Evolutionary conservation across 2,329 filamentous ascomycete genomes (phyloP).

Genomic region (Sarocladium brachiariae): DNA sequence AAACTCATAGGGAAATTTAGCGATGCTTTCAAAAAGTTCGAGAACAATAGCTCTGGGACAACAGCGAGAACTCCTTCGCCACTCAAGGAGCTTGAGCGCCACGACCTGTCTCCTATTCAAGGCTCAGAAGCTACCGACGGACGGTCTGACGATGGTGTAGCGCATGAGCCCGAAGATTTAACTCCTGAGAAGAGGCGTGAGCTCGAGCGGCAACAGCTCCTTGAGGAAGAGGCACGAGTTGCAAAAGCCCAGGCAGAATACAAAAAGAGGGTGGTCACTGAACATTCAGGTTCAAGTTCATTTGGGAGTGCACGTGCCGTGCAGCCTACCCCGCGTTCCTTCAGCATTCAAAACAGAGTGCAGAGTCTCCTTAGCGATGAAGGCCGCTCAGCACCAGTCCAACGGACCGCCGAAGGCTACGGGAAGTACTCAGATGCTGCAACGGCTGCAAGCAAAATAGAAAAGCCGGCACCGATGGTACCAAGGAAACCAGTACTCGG

Average conservation of each 20-base stretch:
- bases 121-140: constrained; percentile 63
- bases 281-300: constrained; percentile 21
- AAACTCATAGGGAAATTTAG: constrained; percentile 83
- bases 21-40: constrained; percentile 89
- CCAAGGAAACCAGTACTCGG: constrained; percentile 44
- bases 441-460: constrained; percentile 26
- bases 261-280: constrained; percentile 60
- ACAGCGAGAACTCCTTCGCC: constrained; percentile 41
- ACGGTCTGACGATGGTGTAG: constrained; percentile 52
- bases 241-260: constrained; percentile 87
- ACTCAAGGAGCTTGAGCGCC: constrained; percentile 39
- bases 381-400: constrained; percentile 47
- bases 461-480: constrained; percentile 35
- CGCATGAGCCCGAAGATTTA: constrained; percentile 53
- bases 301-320: constrained; percentile 33
- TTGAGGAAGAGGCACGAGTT: constrained; percentile 84
- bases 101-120: constrained; percentile 61
- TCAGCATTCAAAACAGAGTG: constrained; percentile 88
- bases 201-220: constrained; percentile 72
- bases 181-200: constrained; percentile 87
- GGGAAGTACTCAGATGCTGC: constrained; percentile 69
- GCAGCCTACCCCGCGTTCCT: constrained; percentile 55
- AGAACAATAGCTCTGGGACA: constrained; percentile 40
- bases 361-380: constrained; percentile 79
- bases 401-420: constrained; percentile 78